phyloP scores from a whole-genome alignment of 2,329 filamentous ascomycete species.

The Colletotrichum brevisporum region DNA sequence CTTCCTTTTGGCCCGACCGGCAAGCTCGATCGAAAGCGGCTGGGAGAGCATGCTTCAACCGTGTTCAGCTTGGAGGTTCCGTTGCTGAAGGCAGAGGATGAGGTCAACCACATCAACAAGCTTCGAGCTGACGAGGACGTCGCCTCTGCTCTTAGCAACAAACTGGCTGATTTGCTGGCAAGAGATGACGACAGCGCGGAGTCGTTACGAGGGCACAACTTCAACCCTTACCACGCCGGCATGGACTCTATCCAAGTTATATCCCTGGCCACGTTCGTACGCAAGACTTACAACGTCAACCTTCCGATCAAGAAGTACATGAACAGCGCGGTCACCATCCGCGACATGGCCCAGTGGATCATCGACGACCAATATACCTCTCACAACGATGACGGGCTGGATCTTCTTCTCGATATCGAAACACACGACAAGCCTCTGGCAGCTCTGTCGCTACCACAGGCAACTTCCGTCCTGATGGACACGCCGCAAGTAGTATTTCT shows the following conservation, averaged over 20 bases:
- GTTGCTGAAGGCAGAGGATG: background rate
- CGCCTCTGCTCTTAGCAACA: constrained; percentile 24
- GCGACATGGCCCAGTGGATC: constrained; percentile 26
- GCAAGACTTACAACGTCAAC: constrained; percentile 21
- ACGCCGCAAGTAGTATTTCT: constrained; percentile 14
- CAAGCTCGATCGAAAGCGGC: constrained; percentile 42
- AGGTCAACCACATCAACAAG: background rate
- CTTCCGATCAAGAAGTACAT: constrained; percentile 29
- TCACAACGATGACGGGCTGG: background rate
- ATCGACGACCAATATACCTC: background rate
- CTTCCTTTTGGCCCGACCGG: constrained; percentile 42
- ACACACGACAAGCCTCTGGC: constrained; percentile 10
- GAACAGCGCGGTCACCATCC: constrained; percentile 25
- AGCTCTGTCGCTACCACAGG: background rate
- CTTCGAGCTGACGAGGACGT: constrained; percentile 14
- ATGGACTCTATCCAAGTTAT: constrained; percentile 38
- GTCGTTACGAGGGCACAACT: constrained; percentile 19
- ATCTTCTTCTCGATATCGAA: constrained; percentile 27
- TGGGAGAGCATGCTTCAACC: background rate
- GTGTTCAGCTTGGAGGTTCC: background rate
- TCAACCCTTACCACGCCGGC: constrained; percentile 32
- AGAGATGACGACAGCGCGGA: background rate
- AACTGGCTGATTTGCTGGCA: constrained; percentile 21
- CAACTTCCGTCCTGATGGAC: background rate
- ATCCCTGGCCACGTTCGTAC: constrained; percentile 22